Base-by-base conservation (phyloP, 1,284 basidiomycete genomes). In the Ceraceosorus bombacis region DNA sequence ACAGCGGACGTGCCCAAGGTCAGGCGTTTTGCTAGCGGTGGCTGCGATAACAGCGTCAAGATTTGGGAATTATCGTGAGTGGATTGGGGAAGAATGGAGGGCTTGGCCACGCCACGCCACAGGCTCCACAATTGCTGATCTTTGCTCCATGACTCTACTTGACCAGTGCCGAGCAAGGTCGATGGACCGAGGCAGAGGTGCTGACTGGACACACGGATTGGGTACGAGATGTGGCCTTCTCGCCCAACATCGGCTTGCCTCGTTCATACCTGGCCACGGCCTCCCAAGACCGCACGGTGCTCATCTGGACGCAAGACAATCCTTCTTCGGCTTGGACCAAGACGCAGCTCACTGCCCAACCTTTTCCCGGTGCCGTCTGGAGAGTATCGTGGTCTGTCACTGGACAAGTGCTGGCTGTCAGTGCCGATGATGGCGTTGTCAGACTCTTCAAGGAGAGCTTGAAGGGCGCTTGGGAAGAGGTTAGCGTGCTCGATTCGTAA, bases 361-460 rank as follows among this genome's bases (percentile, higher is more conserved):
- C 40, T 40, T 76, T 76, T 63, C 65, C 73, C 5, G 74, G 74
- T 56, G 74, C 74, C 4, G 92, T 97, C 15, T 98, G 94, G 94
- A 85, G 92, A 41, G 90, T 96, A 41, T 91, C 89, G 59, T 97
- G 94, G 94, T 93, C 90, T 70, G 83, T 97, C 52, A 90, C 92
- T 2, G 94, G 95, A 17, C 97, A 97, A 74, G 85, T 98, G 58
- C 82, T 98, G 53, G 93, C 94, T 0, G 95, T 97, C 48, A 94
- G 90, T 78, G 95, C 92, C 79, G 94, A 93, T 12, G 95, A 98
- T 78, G 94, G 95, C 37, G 96, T 96, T 80, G 92, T 98, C 39
- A 92, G 88, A 10, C 81, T 98, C 57, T 98, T 93, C 94, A 98
- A 98, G 81, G 94, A 98, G 81, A 94, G 90, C 77, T 80, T 96